phyloP scores from a whole-genome alignment of 208 protist species.

The Crithidia acanthocephali region DNA sequence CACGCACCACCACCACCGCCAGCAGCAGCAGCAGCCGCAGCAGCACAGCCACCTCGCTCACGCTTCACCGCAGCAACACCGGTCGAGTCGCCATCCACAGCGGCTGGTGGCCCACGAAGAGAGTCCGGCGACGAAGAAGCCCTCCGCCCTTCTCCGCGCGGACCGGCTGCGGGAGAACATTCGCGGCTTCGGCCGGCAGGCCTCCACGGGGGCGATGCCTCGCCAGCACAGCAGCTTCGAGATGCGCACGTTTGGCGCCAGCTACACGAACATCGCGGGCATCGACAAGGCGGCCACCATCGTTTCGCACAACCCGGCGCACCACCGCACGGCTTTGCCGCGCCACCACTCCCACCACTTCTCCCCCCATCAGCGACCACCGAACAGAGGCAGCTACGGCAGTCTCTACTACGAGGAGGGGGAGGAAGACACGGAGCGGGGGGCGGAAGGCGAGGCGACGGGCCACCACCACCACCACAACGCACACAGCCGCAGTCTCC shows the following conservation, averaged over 20 bases:
- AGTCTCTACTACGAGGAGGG: constrained; percentile 15
- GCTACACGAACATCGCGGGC: constrained; percentile 17
- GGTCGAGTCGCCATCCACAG: constrained; percentile 10
- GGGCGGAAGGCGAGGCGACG: not conserved
- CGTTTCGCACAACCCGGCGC: not conserved
- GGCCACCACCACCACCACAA: not conserved
- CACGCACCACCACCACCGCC: not conserved
- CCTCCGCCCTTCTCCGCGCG: constrained; percentile 17
- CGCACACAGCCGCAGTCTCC: not conserved
- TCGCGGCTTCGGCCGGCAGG: constrained; percentile 25
- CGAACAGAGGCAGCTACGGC: constrained; percentile 6
- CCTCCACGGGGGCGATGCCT: not conserved
- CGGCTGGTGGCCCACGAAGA: constrained; percentile 16
- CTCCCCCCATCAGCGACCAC: not conserved
- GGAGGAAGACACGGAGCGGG: not conserved
- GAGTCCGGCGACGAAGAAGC: constrained; percentile 8
- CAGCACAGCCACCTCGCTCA: not conserved
- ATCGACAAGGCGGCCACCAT: not conserved
- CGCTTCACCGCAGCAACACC: not conserved
- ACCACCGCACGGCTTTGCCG: not conserved
- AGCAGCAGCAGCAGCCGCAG: no score
- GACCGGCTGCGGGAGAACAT: constrained; percentile 34
- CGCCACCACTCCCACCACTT: constrained; percentile 9
- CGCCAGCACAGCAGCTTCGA: constrained; percentile 25
- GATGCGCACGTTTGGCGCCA: constrained; percentile 23